A percentile compares a stretch with the other conserved stretches of the same genome.
Conservation (phyloP, 495 filamentous ascomycete genomes). For the Mycothermus thermophilus region DNA sequence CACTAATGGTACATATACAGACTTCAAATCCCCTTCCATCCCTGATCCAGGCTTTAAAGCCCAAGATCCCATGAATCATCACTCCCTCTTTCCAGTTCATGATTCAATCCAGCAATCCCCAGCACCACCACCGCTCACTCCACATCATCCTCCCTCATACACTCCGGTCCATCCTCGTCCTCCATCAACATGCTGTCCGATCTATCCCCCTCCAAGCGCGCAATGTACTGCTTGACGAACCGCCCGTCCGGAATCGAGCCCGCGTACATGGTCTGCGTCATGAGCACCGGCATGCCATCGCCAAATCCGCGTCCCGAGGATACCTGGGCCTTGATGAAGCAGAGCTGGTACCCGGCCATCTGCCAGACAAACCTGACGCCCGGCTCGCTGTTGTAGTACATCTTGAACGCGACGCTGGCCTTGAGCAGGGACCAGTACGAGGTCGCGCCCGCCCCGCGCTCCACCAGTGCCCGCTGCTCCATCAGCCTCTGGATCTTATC, state of each 20-base stretch:
- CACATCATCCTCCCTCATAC: not conserved
- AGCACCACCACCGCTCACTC: not conserved
- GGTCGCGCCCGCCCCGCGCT: slow-evolving; percentile 15
- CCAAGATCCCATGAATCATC: too few relatives aligned
- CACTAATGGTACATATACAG: too few relatives aligned
- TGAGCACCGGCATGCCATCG: slow-evolving; percentile 8
- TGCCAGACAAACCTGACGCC: slow-evolving; percentile 47
- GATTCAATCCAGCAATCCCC: too few relatives aligned
- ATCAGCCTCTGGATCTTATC: slow-evolving; percentile 21
- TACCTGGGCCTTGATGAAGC: slow-evolving; percentile 43
- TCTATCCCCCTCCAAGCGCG: slow-evolving; percentile 12
- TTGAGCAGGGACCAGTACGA: slow-evolving; percentile 44
- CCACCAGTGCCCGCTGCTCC: slow-evolving; percentile 29
- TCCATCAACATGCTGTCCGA: not conserved
- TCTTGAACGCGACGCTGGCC: slow-evolving; percentile 46
- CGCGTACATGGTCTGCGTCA: slow-evolving; percentile 34
- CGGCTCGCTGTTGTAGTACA: slow-evolving; percentile 20
- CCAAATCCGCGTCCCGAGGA: not conserved
- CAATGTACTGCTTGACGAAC: slow-evolving; percentile 21
- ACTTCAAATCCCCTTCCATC: too few relatives aligned
- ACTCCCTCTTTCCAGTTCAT: too few relatives aligned
- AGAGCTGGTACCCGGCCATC: slow-evolving; percentile 50
- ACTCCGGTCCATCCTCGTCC: slow-evolving; percentile 4
- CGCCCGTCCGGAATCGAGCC: slow-evolving; percentile 25
- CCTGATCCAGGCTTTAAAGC: too few relatives aligned